phyloP scores from a whole-genome alignment of 148 eudicot genomes.

The Fagopyrum tataricum region DNA sequence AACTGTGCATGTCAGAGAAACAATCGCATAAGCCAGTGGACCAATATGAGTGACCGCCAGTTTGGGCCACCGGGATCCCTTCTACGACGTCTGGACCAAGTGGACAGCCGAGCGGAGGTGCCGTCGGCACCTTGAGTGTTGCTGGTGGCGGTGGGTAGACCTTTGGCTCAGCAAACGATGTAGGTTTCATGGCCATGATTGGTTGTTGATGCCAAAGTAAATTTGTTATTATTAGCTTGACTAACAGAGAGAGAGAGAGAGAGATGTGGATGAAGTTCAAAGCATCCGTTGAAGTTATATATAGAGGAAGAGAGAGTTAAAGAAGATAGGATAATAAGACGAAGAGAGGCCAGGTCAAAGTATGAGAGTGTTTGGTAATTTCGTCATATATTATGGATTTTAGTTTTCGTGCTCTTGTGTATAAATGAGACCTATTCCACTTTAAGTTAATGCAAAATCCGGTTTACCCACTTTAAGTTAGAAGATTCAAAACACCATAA shows the following conservation, averaged over 20 bases:
- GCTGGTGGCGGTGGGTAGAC: neutral
- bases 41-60: neutral
- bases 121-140: neutral
- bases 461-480: no score
- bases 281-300: neutral
- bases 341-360: neutral
- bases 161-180: neutral
- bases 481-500: no score
- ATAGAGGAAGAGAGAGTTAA: no score
- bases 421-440: neutral
- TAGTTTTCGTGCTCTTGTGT: neutral
- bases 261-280: neutral
- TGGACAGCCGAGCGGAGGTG: neutral
- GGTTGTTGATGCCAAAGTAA: neutral
- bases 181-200: neutral
- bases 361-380: neutral
- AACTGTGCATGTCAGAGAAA: constrained; percentile 1
- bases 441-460: no score
- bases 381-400: neutral
- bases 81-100: neutral
- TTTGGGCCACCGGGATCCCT: neutral
- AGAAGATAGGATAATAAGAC: neutral
- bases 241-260: neutral
- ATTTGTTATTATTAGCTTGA: no score
- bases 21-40: constrained; percentile 6